Base-by-base conservation (phyloP, 164 flowering plant genomes). In the Vitis cinerea region DNA sequence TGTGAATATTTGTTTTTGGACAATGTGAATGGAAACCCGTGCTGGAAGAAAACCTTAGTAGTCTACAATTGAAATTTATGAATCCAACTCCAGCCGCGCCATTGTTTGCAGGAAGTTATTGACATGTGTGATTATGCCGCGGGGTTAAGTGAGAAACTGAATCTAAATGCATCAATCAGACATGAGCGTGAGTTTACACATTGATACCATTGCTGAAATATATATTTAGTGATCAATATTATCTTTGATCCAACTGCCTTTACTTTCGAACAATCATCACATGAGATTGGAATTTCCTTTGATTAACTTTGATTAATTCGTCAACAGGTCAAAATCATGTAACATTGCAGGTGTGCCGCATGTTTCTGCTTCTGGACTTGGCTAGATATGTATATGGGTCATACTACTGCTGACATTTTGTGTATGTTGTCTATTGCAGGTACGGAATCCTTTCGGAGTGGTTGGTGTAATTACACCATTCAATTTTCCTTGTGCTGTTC, bases 381-480 rank as follows among this genome's bases (percentile, higher is more conserved):
- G 14, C 61, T 66, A 16, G 29, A 37, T 37, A 37, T 6, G 6
- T 37, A 4, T 2, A 3, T 37, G 44, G 4, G 6, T 37, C 44
- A 1, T 37, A 37, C 44, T 37, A 37, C 4, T 37, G 44, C 44
- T 37, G 7, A 37, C 44, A 37, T 37, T 37, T 37, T 37, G 7
- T 4, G 44, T 0, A 37, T 37, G 7, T 31, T 31, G 44, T 37
- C 44, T 59, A 53, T 17, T 37, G 44, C 85, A 94, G 99, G 77
- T 85, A 82, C 91, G 99, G 98, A 95, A 93, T 79, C 99, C 97
- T 71, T 92, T 95, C 27, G 99, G 99, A 69, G 63, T 93, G 70
- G 99, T 95, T 29, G 99, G 99, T 74, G 99, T 95, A 5, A 95
- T 95, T 67, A 91, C 99, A 31, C 98, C 99, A 62, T 95, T 95